These are phyloP conservation scores for Tulasnella sp. DNA, from an alignment of 768 basidiomycete species.

Conservation along the genomic window DNA sequence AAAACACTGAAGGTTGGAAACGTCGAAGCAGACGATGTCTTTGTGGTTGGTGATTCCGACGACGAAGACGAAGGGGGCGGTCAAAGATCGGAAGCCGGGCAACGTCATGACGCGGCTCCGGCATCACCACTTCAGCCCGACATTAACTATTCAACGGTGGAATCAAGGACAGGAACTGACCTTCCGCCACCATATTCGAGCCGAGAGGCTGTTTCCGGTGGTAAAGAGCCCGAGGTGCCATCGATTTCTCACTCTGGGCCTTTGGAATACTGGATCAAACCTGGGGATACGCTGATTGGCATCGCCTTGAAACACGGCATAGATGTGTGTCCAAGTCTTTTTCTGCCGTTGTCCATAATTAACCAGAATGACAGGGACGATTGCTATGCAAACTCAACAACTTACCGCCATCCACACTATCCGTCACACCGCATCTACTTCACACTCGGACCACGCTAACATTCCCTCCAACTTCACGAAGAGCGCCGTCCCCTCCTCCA, in stretches of 20 bases:
- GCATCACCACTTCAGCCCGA: background rate
- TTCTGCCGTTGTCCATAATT: background rate
- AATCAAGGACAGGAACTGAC: background rate
- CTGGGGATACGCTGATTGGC: conserved; percentile 49
- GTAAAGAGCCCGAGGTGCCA: conserved; percentile 13
- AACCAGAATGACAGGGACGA: conserved; percentile 33
- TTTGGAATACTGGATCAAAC: conserved; percentile 38
- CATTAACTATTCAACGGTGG: background rate
- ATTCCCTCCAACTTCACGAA: conserved; percentile 36
- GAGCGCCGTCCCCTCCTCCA: conserved; percentile 22
- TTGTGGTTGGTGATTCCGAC: conserved; percentile 51
- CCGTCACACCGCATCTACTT: conserved; percentile 59
- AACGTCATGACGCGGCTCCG: background rate
- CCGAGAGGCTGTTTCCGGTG: background rate
- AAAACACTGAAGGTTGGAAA: conserved; percentile 34
- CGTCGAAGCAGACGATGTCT: conserved; percentile 42
- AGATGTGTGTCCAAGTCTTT: conserved; percentile 37
- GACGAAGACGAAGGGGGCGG: conserved; percentile 28
- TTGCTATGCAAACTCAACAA: conserved; percentile 54
- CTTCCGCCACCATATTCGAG: background rate
- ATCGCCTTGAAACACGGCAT: conserved; percentile 48
- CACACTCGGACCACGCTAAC: conserved; percentile 51
- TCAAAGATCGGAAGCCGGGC: background rate
- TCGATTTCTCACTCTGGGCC: background rate
- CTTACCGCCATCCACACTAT: conserved; percentile 50